phyloP scores from a whole-genome alignment of 495 filamentous ascomycete species.

The Podospora australis region DNA sequence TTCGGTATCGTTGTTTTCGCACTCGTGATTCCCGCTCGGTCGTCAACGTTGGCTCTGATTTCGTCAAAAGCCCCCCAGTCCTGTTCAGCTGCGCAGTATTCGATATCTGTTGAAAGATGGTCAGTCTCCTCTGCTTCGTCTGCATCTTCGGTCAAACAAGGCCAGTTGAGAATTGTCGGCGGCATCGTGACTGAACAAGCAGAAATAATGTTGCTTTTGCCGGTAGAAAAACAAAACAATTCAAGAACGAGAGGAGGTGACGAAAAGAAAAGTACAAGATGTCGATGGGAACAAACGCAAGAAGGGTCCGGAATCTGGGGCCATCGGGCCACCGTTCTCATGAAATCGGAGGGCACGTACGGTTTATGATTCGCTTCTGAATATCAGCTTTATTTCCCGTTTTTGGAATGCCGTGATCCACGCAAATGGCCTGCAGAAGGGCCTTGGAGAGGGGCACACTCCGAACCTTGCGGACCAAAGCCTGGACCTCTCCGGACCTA shows the following conservation, averaged over 20 bases:
- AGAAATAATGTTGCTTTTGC: no score
- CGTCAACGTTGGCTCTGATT: slow-evolving; percentile 19
- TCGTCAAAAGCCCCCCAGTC: slow-evolving; percentile 20
- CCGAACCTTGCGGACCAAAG: slow-evolving; percentile 27
- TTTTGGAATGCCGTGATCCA: slow-evolving; percentile 58
- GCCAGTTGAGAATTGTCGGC: no score
- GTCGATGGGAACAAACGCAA: neutral
- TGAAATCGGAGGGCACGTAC: slow-evolving; percentile 40
- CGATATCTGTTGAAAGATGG: no score
- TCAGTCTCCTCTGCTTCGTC: no score
- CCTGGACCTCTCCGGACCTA: slow-evolving; percentile 31
- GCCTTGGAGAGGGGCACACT: slow-evolving; percentile 50
- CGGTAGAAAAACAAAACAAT: no score
- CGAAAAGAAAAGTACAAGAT: neutral
- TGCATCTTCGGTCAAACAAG: no score
- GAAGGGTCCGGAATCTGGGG: no score
- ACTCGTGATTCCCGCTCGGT: no score
- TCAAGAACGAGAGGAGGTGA: neutral
- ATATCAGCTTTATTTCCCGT: slow-evolving; percentile 76
- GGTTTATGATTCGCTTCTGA: slow-evolving; percentile 64
- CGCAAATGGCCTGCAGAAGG: slow-evolving; percentile 67
- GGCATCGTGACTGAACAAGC: no score
- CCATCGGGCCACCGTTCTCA: no score
- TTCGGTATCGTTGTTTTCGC: no score
- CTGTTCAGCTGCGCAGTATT: no score